Evolutionary conservation across 192 early-diverging fungal species (phyloP), one percentile per base, ranked within the genome.

Genomic region (Linnemannia hyalina): DNA sequence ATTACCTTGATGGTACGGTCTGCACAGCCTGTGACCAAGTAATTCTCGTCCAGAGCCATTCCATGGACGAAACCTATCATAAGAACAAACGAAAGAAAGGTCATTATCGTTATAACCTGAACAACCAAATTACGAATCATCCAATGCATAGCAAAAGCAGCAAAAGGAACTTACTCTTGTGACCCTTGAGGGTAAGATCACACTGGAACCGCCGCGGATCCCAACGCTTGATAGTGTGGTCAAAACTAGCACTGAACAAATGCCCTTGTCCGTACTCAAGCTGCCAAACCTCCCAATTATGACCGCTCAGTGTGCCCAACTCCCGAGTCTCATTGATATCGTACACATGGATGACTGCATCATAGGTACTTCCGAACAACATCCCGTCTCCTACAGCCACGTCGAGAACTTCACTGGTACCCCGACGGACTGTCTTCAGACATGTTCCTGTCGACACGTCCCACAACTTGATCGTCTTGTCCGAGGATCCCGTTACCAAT

Each of bases 211-310:
- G 77, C 20, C 90, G 80, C 20, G 88, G 78, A 54, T 91, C 89
- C 90, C 90, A 91, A 1, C 90, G 83, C 69, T 88, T 88, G 47
- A 91, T 90, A 22, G 90, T 90, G 41, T 91, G 90, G 22, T 91
- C 90, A 81, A 91, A 91, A 70, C 88, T 89, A 41, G 78, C 90
- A 72, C 88, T 89, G 71, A 91, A 91, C 44, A 91, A 57, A 40
- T 77, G 76, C 1, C 90, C 90, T 52, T 91, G 88, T 9, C 82
- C 80, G 81, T 91, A 91, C 54, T 89, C 88, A 10, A 93, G 83
- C 54, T 93, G 89, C 92, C 92, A 93, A 1, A 93, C 92, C 60
- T 93, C 92, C 92, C 92, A 93, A 47, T 92, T 93, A 76, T 93
- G 92, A 1, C 92, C 92, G 74, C 88, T 85, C 42, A 93, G 57